Conservation (phyloP, 768 basidiomycete genomes). For the Hemileccinum impolitum region DNA sequence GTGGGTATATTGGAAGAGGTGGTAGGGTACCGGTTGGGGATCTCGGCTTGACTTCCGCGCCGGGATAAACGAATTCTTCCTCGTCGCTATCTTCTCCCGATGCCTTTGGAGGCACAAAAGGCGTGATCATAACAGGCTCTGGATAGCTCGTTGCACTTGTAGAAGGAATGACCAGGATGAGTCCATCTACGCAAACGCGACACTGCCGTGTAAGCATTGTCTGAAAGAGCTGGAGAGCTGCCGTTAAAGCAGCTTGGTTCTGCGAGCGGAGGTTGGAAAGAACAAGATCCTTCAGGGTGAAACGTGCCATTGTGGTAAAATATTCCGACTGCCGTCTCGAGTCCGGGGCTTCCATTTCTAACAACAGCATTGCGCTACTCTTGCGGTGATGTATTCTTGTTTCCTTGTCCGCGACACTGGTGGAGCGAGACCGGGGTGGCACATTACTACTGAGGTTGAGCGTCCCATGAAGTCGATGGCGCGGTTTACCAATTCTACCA, state of each 20-base stretch:
- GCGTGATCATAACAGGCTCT: slow-evolving; percentile 44
- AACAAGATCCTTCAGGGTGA: slow-evolving; percentile 88
- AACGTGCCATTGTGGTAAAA: slow-evolving; percentile 83
- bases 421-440: slow-evolving; percentile 34
- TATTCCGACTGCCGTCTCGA: slow-evolving; percentile 73
- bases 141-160: slow-evolving; percentile 73
- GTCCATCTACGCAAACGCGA: slow-evolving; percentile 55
- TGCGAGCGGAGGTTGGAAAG: slow-evolving; percentile 72
- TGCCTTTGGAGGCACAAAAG: slow-evolving; percentile 17
- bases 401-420: slow-evolving; percentile 34
- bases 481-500: slow-evolving; percentile 47
- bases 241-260: slow-evolving; percentile 60
- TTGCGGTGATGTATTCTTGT: slow-evolving; percentile 59
- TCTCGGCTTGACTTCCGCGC: slow-evolving; percentile 20
- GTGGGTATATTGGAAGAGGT: slow-evolving; percentile 42
- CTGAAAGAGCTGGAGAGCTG: slow-evolving; percentile 78
- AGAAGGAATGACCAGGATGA: slow-evolving; percentile 70
- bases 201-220: slow-evolving; percentile 73
- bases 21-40: slow-evolving; percentile 12
- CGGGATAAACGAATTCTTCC: slow-evolving; percentile 44
- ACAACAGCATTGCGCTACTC: slow-evolving; percentile 87
- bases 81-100: slow-evolving; percentile 49
- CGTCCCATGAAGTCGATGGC: slow-evolving; percentile 39
- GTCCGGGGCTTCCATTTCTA: slow-evolving; percentile 79
- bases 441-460: slow-evolving; percentile 38